Evolutionary conservation across 768 basidiomycete genomes (phyloP).

Genomic region (Glaciozyma martinii): DNA sequence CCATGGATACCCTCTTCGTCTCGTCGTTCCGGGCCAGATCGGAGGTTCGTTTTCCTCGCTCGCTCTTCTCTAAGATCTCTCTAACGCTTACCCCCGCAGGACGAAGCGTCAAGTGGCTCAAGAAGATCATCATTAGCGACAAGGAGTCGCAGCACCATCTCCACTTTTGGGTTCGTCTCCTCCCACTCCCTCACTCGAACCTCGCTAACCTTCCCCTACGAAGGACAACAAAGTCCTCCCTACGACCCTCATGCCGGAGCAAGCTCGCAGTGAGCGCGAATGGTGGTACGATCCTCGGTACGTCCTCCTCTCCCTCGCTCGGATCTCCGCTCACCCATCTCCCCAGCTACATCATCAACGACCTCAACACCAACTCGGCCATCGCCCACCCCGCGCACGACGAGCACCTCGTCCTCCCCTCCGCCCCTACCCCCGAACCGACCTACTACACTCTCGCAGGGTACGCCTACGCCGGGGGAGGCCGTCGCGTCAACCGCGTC

Average conservation of each 20-base stretch:
- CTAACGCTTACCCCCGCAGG: not conserved
- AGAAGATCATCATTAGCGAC: slow-evolving; percentile 48
- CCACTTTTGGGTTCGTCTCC: slow-evolving; percentile 41
- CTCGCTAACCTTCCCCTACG: slow-evolving; percentile 8
- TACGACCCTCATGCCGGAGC: slow-evolving; percentile 47
- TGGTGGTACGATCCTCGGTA: slow-evolving; percentile 54
- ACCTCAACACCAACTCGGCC: slow-evolving; percentile 55
- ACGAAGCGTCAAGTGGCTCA: slow-evolving; percentile 48
- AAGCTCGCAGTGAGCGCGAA: slow-evolving; percentile 47
- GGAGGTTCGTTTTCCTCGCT: slow-evolving; percentile 49
- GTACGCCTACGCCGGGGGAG: slow-evolving; percentile 58
- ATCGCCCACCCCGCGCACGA: slow-evolving; percentile 53
- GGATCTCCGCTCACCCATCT: slow-evolving; percentile 3
- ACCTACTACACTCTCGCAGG: slow-evolving; percentile 46
- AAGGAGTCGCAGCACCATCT: slow-evolving; percentile 51
- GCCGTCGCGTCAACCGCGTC: slow-evolving; percentile 51
- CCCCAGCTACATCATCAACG: slow-evolving; percentile 44
- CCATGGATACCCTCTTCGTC: slow-evolving; percentile 59
- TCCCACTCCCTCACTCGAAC: not conserved
- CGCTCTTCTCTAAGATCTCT: too few species aligned
- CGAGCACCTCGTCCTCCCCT: slow-evolving; percentile 38
- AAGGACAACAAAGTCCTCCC: slow-evolving; percentile 59
- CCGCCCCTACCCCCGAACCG: slow-evolving; percentile 4
- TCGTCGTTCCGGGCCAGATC: slow-evolving; percentile 56
- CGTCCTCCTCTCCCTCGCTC: not conserved